Evolutionary conservation across 208 protist species (phyloP), one percentile per base, ranked within the genome.

Genomic region (Tritrichomonas musculus): DNA sequence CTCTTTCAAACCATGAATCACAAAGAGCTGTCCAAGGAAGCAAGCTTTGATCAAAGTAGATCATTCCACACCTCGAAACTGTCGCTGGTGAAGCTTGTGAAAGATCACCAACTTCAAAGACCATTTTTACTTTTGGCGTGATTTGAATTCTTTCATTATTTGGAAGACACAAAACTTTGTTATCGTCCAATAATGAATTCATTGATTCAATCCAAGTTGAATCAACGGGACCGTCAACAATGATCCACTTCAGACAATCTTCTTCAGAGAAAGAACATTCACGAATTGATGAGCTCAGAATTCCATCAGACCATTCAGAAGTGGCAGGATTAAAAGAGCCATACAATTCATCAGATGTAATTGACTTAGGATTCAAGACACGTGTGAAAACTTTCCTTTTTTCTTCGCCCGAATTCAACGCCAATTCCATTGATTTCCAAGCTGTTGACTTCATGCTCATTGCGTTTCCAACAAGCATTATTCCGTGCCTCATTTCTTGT

Each of bases 151-250:
- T 97, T 95, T 99, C 97, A 73, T 98, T 97, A 47, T 93, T 95
- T 97, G 98, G 95, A n/a, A 99, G 96, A 95, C 98, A 99, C 0
- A 99, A 96, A 93, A 98, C 96, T 95, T 98, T 99, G 96, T 98
- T 98, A 95, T 99, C 98, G 95, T 99, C 98, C 8, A 99, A 95
- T 1, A 99, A 97, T 4, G 98, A 99, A 96, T 99, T 99, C 97
- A 99, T 98, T 94, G 96, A 98, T 94, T 99, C 98, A 96, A 99
- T 99, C 98, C 98, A 99, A 30, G 99, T 93, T 5, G 98, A 97
- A 94, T 99, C 98, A 33, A 99, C 98, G n/a, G 98, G 98, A 33
- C 98, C 98, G 96, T 99, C 98, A 95, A 99, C 99, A 33, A 99
- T 96, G 92, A 99, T 97, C 97, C 97, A 99, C 77, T 98, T 93